Evolutionary conservation across 352 stramenopile genomes (phyloP), one percentile per base, ranked within the genome.

Genomic region (Globisporangium okanoganense): DNA sequence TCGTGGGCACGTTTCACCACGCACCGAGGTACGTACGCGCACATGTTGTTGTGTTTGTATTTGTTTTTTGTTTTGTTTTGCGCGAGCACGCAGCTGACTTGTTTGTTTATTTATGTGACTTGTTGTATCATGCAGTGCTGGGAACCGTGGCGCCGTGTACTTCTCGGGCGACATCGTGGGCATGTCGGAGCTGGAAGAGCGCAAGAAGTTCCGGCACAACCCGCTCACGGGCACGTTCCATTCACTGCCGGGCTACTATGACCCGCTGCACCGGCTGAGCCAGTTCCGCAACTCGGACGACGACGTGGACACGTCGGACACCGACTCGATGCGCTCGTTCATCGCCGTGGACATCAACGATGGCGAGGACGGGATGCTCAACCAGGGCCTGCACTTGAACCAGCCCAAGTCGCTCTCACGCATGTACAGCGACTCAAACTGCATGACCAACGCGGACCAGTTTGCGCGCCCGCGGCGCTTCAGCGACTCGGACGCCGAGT

Each of bases 1-100:
- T 92, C 51, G 84, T 96, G 33, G 87, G 87, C 72, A 95, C 86
- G 24, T 96, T 96, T 70, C 87, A 96, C 61, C 85, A 96, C 66
- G 87, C 87, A n/a, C 87, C 87, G 40, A 95, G 83, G 83, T 92
- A 67, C 53, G 58, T 58, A 2, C 51, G 14, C 35, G 62, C 58
- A 35, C 7, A 25, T 38, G 38, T 27, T 24, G 47, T 53, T 24
- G 16, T 51, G 48, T 14, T 29, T 64, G 22, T 29, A 25, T 16
- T 58, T 29, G 31, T 44, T 50, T 55, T 8, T 29, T 25, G 62
- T 6, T 56, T 12, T 61, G 20, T 48, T 27, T 57, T 31, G 43
- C 25, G 2, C 61, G n/a, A 24, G 40, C 33, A 2, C 22, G 14
- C 14, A 22, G 3, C 40, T 64, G 50, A 56, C 27, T 18, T 60